Conservation (phyloP, 768 basidiomycete genomes). For the Pluteus cervinus region DNA sequence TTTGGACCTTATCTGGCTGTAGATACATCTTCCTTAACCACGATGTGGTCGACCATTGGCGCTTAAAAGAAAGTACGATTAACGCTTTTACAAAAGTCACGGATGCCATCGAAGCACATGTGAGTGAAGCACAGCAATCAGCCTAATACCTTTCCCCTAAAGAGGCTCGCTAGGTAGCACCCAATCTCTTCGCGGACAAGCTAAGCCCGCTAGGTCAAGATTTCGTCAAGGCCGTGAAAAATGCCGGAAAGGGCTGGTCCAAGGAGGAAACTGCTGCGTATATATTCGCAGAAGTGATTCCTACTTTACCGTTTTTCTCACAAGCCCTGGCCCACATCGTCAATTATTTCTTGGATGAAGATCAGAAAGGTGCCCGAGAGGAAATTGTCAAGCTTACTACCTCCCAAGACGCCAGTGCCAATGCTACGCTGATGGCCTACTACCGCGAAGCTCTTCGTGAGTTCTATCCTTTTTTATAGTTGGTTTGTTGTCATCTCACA, state of each 20-base stretch:
- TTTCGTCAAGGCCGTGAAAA: slow-evolving; percentile 25
- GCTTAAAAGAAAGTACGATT: slow-evolving; percentile 33
- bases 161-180: slow-evolving; percentile 8
- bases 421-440: slow-evolving; percentile 31
- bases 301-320: slow-evolving; percentile 51
- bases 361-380: slow-evolving; percentile 24
- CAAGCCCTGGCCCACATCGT: slow-evolving; percentile 50
- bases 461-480: slow-evolving; percentile 12
- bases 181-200: too few species aligned
- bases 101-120: slow-evolving; percentile 20
- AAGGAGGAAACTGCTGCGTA: slow-evolving; percentile 35
- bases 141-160: slow-evolving; percentile 4
- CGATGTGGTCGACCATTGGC: slow-evolving; percentile 41
- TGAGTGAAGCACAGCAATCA: too few species aligned
- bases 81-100: slow-evolving; percentile 23
- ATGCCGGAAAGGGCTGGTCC: slow-evolving; percentile 13
- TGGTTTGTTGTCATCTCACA: neutral
- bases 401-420: slow-evolving; percentile 16
- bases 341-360: slow-evolving; percentile 50
- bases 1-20: neutral
- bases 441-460: slow-evolving; percentile 42
- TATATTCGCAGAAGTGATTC: slow-evolving; percentile 48
- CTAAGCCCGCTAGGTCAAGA: too few species aligned
- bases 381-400: slow-evolving; percentile 32
- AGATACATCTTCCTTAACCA: slow-evolving; percentile 43